A percentile compares a stretch with the other conserved stretches of the same genome.
These are phyloP conservation scores for Tuctoria greenei DNA, from an alignment of 176 grass and related monocot species.

Conservation along the genomic window DNA sequence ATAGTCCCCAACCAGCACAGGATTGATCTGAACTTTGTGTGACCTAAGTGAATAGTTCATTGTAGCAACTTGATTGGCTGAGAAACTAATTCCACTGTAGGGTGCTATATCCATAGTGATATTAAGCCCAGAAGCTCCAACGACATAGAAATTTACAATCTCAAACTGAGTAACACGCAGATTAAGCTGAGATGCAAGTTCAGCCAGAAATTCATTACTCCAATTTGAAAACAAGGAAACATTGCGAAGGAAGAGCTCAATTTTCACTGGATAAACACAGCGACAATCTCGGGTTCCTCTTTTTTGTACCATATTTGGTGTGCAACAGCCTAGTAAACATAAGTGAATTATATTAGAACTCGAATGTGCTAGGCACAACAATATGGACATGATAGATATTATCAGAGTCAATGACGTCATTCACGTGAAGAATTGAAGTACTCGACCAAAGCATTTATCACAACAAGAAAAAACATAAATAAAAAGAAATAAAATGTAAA, in stretches of 20 bases:
- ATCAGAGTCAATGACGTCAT: neutral
- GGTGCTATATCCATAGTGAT: constrained; percentile 97
- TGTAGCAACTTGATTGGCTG: constrained; percentile 51
- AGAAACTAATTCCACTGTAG: constrained; percentile 83
- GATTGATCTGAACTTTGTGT: constrained; percentile 72
- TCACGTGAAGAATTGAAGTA: neutral
- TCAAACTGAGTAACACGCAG: constrained; percentile 69
- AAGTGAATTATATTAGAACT: constrained; percentile 5
- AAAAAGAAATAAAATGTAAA: neutral
- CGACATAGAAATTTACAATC: constrained; percentile 96
- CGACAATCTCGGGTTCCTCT: constrained; percentile 58
- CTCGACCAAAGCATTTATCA: neutral
- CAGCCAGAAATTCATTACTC: constrained; percentile 80
- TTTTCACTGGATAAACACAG: constrained; percentile 87
- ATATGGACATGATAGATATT: neutral
- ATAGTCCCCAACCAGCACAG: constrained; percentile 82
- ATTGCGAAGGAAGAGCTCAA: constrained; percentile 92
- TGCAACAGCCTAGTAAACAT: constrained; percentile 71
- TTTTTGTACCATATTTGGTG: constrained; percentile 80
- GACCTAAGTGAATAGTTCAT: constrained; percentile 73
- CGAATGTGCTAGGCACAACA: neutral
- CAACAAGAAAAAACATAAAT: neutral
- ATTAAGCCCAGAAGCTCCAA: constrained; percentile 94
- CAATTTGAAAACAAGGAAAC: constrained; percentile 84
- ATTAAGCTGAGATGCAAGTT: constrained; percentile 76